These are phyloP conservation scores for Amaranthus hypochondriacus DNA, from an alignment of 148 eudicot genomes.

Conservation along the genomic window DNA sequence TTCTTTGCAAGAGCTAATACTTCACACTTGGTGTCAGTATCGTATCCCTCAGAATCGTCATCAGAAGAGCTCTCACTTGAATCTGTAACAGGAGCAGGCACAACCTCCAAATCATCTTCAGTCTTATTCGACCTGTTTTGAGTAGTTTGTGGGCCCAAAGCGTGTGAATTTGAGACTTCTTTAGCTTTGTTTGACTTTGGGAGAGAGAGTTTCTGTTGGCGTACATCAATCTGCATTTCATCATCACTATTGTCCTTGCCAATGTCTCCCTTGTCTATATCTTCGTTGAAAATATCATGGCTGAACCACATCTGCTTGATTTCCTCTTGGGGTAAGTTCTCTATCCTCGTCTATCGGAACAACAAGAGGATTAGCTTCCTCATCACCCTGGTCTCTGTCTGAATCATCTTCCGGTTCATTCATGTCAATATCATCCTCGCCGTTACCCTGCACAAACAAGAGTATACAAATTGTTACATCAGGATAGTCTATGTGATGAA, in stretches of 20 bases:
- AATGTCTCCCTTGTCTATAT: slow-evolving; percentile 44
- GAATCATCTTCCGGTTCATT: slow-evolving; percentile 58
- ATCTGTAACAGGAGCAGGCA: slow-evolving; percentile 75
- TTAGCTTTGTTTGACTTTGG: slow-evolving; percentile 17
- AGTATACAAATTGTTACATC: background rate
- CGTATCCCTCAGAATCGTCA: slow-evolving; percentile 65
- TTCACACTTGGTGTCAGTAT: slow-evolving; percentile 65
- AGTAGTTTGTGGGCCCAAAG: slow-evolving; percentile 6
- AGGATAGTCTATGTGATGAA: background rate
- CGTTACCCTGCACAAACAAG: slow-evolving; percentile 19
- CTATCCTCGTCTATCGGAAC: slow-evolving; percentile 49
- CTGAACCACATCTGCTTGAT: slow-evolving; percentile 60
- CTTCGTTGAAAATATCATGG: slow-evolving; percentile 70
- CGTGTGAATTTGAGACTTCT: slow-evolving; percentile 15
- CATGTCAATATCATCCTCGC: slow-evolving; percentile 32
- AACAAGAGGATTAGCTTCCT: slow-evolving; percentile 81
- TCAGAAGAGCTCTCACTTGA: slow-evolving; percentile 79
- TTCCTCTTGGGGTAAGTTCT: slow-evolving; percentile 63
- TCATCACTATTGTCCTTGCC: slow-evolving; percentile 55
- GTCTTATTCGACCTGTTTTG: slow-evolving; percentile 32
- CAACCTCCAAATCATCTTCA: slow-evolving; percentile 78
- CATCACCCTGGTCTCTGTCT: slow-evolving; percentile 46
- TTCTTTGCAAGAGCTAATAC: slow-evolving; percentile 75
- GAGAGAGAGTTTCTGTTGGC: slow-evolving; percentile 19
- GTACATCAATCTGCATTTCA: slow-evolving; percentile 48